Evolutionary conservation across 306 rosid species (phyloP).

Genomic region (Cicer chorassanicum): DNA sequence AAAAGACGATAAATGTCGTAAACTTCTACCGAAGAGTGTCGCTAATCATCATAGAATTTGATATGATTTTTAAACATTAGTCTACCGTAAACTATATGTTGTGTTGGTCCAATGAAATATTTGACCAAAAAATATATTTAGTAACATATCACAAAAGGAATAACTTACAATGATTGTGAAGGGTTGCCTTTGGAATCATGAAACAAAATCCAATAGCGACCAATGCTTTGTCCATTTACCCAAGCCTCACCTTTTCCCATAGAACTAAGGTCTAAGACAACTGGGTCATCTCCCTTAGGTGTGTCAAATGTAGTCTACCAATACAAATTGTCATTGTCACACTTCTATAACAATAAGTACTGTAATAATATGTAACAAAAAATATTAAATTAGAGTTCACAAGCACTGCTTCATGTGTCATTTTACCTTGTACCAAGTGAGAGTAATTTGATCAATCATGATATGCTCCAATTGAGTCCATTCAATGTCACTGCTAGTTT

Average conservation of each 20-base stretch:
- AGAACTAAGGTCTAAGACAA: slow-evolving; percentile 60
- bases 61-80: no score
- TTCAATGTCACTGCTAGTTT: slow-evolving; percentile 42
- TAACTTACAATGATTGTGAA: slow-evolving; percentile 68
- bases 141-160: neutral
- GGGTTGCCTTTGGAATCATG: slow-evolving; percentile 58
- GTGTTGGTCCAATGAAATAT: no score
- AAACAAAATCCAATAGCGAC: slow-evolving; percentile 77
- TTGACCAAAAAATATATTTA: no score
- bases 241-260: slow-evolving; percentile 84
- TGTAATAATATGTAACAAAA: neutral
- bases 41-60: no score
- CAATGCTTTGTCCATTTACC: slow-evolving; percentile 74
- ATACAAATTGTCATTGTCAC: slow-evolving; percentile 13
- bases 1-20: no score
- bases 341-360: neutral
- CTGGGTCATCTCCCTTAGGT: slow-evolving; percentile 60
- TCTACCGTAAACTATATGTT: no score
- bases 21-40: no score
- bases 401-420: neutral
- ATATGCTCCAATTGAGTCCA: slow-evolving; percentile 53
- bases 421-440: slow-evolving; percentile 76
- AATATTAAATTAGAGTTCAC: neutral
- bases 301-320: slow-evolving; percentile 58
- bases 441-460: slow-evolving; percentile 42